phyloP scores from a whole-genome alignment of 169 alveolate genomes.

The Blepharisma undulans region DNA sequence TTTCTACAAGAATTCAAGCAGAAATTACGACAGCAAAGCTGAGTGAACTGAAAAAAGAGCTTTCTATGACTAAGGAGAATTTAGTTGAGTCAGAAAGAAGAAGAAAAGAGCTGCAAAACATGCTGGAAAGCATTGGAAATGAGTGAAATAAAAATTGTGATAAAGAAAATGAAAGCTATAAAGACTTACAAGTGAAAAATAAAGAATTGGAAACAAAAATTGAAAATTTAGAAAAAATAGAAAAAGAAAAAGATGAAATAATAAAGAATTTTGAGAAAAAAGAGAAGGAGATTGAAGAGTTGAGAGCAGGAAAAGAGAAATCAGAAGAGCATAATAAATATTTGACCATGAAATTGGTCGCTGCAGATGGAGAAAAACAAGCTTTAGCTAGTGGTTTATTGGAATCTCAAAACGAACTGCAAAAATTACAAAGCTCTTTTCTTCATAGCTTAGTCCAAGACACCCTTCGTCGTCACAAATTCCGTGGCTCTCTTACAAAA shows the following conservation, averaged over 20 bases:
- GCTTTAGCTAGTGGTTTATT: not conserved
- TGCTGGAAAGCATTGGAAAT: not conserved
- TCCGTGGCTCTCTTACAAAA: not conserved
- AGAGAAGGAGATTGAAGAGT: not conserved
- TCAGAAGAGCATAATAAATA: not conserved
- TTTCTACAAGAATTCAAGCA: not conserved
- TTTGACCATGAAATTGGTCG: not conserved
- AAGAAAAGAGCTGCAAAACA: not conserved
- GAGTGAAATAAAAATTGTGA: not conserved
- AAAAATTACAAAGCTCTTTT: not conserved
- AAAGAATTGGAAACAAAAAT: not conserved
- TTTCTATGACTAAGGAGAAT: not conserved
- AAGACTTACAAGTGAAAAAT: not conserved
- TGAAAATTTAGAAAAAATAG: not conserved
- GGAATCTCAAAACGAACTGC: not conserved
- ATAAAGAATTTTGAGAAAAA: not conserved
- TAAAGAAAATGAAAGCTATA: not conserved
- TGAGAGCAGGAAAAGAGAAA: not conserved
- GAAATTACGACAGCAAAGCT: not conserved
- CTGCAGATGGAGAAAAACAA: not conserved
- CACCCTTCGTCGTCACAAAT: not conserved
- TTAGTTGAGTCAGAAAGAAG: not conserved
- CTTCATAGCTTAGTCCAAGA: not conserved
- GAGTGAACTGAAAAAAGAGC: not conserved
- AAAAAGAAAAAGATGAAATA: not conserved